Evolutionary conservation across 116 monocot genomes (phyloP).

Genomic region (Papilionanthe hybrid): DNA sequence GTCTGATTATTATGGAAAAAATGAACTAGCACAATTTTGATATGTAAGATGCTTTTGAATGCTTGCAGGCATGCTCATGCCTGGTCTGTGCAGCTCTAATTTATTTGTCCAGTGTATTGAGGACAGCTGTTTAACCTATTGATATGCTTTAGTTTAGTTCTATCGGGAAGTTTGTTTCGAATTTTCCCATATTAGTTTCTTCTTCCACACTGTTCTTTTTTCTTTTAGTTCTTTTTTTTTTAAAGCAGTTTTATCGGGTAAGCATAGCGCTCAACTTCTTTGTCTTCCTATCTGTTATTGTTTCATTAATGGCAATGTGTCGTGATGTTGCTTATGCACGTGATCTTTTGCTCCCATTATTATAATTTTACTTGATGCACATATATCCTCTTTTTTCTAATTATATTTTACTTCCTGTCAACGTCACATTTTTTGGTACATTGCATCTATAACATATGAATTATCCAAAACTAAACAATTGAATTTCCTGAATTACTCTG

Average conservation of each 20-base stretch:
- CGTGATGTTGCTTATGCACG: neutral
- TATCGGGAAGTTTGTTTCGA: neutral
- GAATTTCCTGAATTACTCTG: neutral
- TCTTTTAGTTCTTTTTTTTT: neutral
- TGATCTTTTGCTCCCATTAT: neutral
- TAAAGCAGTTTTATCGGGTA: neutral
- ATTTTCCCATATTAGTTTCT: neutral
- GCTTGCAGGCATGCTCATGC: neutral
- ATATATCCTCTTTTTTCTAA: neutral
- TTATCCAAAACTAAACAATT: neutral
- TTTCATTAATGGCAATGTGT: neutral
- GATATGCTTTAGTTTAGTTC: too few species aligned
- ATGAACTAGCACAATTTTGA: neutral
- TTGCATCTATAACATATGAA: neutral
- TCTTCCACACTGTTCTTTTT: neutral
- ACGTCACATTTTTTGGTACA: neutral
- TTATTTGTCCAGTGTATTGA: neutral
- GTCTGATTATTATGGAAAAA: constrained; percentile 16
- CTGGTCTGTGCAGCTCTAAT: neutral
- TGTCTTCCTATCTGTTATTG: neutral
- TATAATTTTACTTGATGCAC: neutral
- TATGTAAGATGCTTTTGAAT: neutral
- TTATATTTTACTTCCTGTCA: neutral
- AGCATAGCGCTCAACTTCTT: neutral
- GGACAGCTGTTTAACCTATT: too few species aligned